Base-by-base conservation (phyloP, 495 filamentous ascomycete genomes). In the Wilcoxina mikolae region DNA sequence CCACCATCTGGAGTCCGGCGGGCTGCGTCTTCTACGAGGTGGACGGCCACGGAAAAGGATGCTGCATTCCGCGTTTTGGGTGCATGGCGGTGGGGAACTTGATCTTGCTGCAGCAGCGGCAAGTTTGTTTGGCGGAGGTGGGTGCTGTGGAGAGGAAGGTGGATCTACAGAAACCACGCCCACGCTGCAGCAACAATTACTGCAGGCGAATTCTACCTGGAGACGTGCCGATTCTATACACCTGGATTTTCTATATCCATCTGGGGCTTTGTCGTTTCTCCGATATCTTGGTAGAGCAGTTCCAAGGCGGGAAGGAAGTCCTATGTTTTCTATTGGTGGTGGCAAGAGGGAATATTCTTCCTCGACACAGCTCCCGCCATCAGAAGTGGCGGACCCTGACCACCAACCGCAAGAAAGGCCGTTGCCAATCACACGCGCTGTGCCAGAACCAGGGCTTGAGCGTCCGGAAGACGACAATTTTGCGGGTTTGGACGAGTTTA, bases 231-330 rank as follows among this genome's bases (percentile, higher is more conserved):
- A 56, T 53, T 45, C 50, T n/a, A 51, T 63, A 22, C 56, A 60
- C 26, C 54, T 66, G 45, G 62, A 57, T 35, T 66, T 66, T 54
- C 46, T 66, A 49, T 66, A 66, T 31, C 63, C 63, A 25, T 57
- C 56, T 28, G 61, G 61, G 44, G 61, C 63, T 28, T 59, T 66
- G 9, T 53, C 55, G 20, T 66, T 65, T 55, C 42, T 66, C 35
- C 42, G 57, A 28, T 45, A 60, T 39, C 41, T 64, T 31, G 44
- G 56, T 15, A 33, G 26, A 20, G 38, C 49, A 31, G 18, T 52
- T 22, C 51, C 57, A 15, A 48, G 60, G 27, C 43, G 56, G 43
- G 57, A 64, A 12, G 57, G 10, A 42, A 56, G n/a, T 24, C 47
- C 25, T 3, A 25, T 50, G 1, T 59, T 60, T 43, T 52, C 56